A percentile compares a stretch with the other conserved stretches of the same genome.
phyloP scores from a whole-genome alignment of 257 asterid genomes.

The Echium plantagineum region DNA sequence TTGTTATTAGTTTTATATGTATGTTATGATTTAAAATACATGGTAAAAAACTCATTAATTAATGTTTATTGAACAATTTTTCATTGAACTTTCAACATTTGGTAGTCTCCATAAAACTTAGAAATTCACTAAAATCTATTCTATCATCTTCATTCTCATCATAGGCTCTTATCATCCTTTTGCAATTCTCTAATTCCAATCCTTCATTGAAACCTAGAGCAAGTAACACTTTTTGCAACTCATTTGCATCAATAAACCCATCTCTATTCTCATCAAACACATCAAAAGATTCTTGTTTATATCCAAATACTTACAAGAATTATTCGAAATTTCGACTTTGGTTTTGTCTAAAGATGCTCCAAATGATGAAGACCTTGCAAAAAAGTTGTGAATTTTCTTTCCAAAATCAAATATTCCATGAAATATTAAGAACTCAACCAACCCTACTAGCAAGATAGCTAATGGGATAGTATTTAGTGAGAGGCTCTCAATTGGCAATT shows the following conservation, averaged over 20 bases:
- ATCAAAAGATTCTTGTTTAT: slow-evolving; percentile 10
- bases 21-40: no score
- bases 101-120: background rate
- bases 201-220: slow-evolving; percentile 15
- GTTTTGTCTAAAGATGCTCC: slow-evolving; percentile 13
- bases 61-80: no score
- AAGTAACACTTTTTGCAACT: slow-evolving; percentile 10
- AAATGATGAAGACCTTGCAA: slow-evolving; percentile 14
- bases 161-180: slow-evolving; percentile 15
- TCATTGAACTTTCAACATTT: background rate
- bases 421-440: slow-evolving; percentile 22
- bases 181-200: slow-evolving; percentile 14
- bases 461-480: slow-evolving; percentile 11
- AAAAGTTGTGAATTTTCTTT: slow-evolving; percentile 14
- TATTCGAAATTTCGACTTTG: slow-evolving; percentile 2
- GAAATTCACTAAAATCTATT: slow-evolving; percentile 18
- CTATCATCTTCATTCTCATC: slow-evolving; percentile 20
- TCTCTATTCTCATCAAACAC: slow-evolving; percentile 21
- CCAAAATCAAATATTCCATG: slow-evolving; percentile 21
- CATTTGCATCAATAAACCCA: slow-evolving; percentile 19
- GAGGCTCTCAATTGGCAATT: slow-evolving; percentile 16
- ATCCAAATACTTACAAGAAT: background rate
- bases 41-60: no score
- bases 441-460: slow-evolving; percentile 14
- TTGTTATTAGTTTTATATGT: no score